Evolutionary conservation across 805 yeast species (phyloP).

Genomic region (Kockiozyma suomiensis): DNA sequence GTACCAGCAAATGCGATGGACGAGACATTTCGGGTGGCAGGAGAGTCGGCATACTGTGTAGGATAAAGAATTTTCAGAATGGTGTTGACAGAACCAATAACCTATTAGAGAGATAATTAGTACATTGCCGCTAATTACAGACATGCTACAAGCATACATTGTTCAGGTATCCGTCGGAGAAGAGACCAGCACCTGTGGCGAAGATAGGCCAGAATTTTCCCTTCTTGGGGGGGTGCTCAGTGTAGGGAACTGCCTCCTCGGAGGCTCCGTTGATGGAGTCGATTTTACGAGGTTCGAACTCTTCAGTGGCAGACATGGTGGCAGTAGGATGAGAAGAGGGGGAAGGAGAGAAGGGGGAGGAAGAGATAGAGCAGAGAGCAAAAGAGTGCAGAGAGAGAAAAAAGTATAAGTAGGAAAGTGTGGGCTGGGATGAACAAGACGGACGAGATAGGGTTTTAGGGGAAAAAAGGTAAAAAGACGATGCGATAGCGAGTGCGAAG

Average conservation of each 20-base stretch:
- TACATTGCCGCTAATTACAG: neutral
- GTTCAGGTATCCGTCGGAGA: slow-evolving; percentile 91
- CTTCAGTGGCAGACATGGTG: slow-evolving; percentile 6
- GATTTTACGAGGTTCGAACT: neutral
- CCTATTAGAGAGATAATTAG: slow-evolving; percentile 34
- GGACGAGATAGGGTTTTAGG: no score
- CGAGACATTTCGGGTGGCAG: slow-evolving; percentile 76
- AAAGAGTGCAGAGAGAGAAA: neutral
- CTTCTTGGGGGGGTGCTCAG: neutral
- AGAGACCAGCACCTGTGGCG: slow-evolving; percentile 89
- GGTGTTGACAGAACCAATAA: slow-evolving; percentile 75
- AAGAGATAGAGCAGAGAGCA: neutral
- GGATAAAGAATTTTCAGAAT: slow-evolving; percentile 71
- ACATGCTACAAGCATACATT: slow-evolving; percentile 44
- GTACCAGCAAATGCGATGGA: slow-evolving; percentile 92
- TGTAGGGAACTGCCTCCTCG: neutral
- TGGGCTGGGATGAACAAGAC: neutral
- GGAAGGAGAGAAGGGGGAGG: neutral
- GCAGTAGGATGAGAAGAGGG: neutral
- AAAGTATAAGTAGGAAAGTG: neutral
- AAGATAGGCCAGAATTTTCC: slow-evolving; percentile 60
- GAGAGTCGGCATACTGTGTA: slow-evolving; percentile 58
- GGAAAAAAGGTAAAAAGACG: no score
- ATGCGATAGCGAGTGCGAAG: no score
- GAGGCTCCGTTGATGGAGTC: neutral